These are phyloP conservation scores for Pseudogymnoascus sp. DNA, from an alignment of 2,329 filamentous ascomycete species.

Conservation along the genomic window DNA sequence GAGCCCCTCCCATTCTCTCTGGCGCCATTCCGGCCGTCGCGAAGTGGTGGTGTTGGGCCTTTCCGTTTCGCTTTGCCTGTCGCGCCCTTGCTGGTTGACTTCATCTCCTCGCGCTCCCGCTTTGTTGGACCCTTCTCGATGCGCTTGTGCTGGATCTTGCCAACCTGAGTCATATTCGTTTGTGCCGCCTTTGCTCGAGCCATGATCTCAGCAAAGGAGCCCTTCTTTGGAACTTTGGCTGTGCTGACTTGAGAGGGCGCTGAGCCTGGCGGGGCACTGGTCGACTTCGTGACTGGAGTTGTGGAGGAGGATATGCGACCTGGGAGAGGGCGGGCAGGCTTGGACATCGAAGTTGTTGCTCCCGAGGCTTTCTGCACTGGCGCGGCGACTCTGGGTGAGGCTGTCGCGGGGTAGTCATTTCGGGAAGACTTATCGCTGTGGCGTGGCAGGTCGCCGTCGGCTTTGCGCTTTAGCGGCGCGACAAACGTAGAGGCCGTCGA, in stretches of 20 bases:
- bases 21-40: conserved; percentile 17
- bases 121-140: conserved; percentile 57
- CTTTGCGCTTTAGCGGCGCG: conserved; percentile 48
- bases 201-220: conserved; percentile 67
- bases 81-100: conserved; percentile 18
- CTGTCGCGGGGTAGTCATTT: conserved; percentile 21
- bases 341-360: conserved; percentile 22
- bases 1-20: conserved; percentile 21
- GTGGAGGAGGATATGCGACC: not conserved
- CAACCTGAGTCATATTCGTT: conserved; percentile 51
- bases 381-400: conserved; percentile 21
- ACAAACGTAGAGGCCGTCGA: conserved; percentile 25
- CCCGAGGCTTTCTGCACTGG: conserved; percentile 18
- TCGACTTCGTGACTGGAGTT: conserved; percentile 36
- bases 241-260: conserved; percentile 1
- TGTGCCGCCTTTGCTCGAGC: conserved; percentile 63
- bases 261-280: not conserved
- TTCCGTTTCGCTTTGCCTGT: conserved; percentile 21
- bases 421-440: conserved; percentile 38
- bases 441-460: conserved; percentile 41
- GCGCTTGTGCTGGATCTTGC: conserved; percentile 68
- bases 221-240: conserved; percentile 54
- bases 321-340: conserved; percentile 18
- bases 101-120: conserved; percentile 34
- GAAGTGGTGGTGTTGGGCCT: conserved; percentile 13